A percentile compares a stretch with the other conserved stretches of the same genome.
phyloP scores from a whole-genome alignment of 768 basidiomycete genomes.

The Termitomyces sp. region DNA sequence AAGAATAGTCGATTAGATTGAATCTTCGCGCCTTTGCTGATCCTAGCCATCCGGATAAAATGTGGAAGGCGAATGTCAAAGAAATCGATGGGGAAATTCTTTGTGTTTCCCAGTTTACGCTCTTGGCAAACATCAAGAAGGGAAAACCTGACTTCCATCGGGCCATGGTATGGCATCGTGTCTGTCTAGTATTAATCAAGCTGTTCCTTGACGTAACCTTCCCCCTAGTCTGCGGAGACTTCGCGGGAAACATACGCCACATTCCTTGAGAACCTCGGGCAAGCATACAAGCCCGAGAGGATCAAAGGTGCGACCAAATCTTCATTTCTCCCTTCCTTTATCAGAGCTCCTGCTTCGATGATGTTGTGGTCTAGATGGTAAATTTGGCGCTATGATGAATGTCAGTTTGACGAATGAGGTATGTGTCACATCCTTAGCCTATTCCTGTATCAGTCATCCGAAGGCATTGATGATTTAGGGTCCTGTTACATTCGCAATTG shows the following conservation, averaged over 20 bases:
- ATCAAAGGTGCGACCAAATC: constrained; percentile 58
- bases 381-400: constrained; percentile 95
- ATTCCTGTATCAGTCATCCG: constrained; percentile 35
- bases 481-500: constrained; percentile 80
- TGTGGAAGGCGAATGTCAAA: constrained; percentile 87
- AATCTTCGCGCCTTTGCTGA: constrained; percentile 70
- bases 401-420: constrained; percentile 87
- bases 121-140: constrained; percentile 82
- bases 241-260: constrained; percentile 66
- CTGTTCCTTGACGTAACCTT: background rate
- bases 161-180: constrained; percentile 64
- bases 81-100: constrained; percentile 88
- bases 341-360: background rate
- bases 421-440: constrained; percentile 11
- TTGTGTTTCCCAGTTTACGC: constrained; percentile 93
- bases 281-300: constrained; percentile 65
- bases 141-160: constrained; percentile 92
- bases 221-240: constrained; percentile 51
- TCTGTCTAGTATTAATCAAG: background rate
- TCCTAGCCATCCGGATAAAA: constrained; percentile 41
- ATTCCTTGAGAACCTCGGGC: constrained; percentile 64
- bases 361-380: constrained; percentile 56
- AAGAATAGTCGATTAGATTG: constrained; percentile 38
- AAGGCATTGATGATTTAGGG: constrained; percentile 42
- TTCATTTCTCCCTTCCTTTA: background rate